phyloP scores from a whole-genome alignment of 306 rosid species.

The Cucumis melo region DNA sequence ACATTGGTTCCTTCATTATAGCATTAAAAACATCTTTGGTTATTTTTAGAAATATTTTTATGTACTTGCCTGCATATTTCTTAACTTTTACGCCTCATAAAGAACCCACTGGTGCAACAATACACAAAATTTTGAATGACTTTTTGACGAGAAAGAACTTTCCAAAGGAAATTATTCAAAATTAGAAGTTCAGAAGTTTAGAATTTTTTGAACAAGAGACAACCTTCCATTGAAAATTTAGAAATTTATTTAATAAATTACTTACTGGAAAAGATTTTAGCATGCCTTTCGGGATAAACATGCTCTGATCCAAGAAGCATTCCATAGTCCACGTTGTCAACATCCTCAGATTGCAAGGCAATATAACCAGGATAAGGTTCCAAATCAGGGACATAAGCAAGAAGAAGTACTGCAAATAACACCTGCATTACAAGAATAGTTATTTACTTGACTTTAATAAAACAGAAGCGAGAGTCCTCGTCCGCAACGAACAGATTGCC shows the following conservation, averaged over 20 bases:
- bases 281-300: constrained; percentile 62
- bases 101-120: not conserved
- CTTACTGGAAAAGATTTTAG: constrained; percentile 55
- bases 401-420: constrained; percentile 53
- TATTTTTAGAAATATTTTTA: not conserved
- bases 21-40: not conserved
- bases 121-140: not conserved
- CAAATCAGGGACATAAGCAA: constrained; percentile 53
- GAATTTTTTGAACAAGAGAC: not conserved
- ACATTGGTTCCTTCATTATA: not conserved
- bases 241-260: not conserved
- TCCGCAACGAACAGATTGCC: not conserved
- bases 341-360: constrained; percentile 26
- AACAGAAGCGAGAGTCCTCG: not conserved
- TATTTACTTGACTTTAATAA: not conserved
- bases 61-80: not conserved
- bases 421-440: constrained; percentile 25
- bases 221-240: not conserved
- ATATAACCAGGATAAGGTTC: constrained; percentile 51
- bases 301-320: constrained; percentile 50
- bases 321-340: constrained; percentile 48
- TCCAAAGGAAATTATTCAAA: not conserved
- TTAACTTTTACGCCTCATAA: not conserved
- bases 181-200: not conserved
- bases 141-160: not conserved